These are phyloP conservation scores for Boechera divaricarpa DNA, from an alignment of 345 rosid genomes.

Conservation along the genomic window DNA sequence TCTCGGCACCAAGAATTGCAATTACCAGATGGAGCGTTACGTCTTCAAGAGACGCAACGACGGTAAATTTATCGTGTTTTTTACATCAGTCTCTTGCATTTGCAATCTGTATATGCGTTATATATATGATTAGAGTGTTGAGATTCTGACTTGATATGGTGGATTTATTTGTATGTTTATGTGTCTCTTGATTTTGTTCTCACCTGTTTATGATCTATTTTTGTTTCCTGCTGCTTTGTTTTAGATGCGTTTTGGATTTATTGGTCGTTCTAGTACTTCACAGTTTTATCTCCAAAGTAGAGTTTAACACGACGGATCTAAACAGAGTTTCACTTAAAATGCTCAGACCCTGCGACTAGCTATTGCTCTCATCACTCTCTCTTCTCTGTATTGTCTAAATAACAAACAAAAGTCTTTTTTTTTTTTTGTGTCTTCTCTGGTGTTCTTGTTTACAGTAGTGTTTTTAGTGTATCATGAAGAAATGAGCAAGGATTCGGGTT, in stretches of 20 bases:
- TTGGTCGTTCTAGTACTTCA: slow-evolving; percentile 2
- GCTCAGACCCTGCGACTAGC: neutral
- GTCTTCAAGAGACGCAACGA: slow-evolving; percentile 94
- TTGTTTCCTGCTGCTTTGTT: neutral
- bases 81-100: neutral
- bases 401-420: neutral
- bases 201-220: neutral
- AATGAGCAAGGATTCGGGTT: neutral
- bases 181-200: neutral
- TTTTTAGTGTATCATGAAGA: neutral
- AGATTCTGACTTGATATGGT: neutral
- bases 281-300: neutral
- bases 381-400: neutral
- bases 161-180: slow-evolving; percentile 5
- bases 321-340: neutral
- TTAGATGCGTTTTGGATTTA: neutral
- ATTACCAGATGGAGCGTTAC: slow-evolving; percentile 94
- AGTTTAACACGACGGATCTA: neutral
- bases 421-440: neutral
- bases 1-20: slow-evolving; percentile 89
- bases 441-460: neutral
- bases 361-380: neutral
- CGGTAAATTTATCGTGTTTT: slow-evolving; percentile 47
- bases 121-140: neutral
- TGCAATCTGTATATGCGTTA: neutral